phyloP scores from a whole-genome alignment of 2,329 filamentous ascomycete genomes.

The Trichoderma afroharzianum region DNA sequence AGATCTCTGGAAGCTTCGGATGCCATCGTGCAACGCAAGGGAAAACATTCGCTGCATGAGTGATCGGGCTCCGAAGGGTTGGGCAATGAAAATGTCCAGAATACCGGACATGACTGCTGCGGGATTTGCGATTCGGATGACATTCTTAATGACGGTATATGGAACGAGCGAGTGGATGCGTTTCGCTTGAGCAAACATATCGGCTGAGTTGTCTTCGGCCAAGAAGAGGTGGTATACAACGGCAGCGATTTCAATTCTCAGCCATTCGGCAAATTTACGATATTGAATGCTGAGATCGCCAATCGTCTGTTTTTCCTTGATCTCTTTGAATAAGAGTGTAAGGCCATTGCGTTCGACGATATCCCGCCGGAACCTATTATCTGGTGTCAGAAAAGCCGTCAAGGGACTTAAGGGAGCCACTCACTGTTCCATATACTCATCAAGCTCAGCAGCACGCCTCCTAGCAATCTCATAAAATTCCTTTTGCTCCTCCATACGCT shows the following conservation, averaged over 20 bases:
- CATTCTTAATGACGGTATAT: conserved; percentile 91
- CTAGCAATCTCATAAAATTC: conserved; percentile 94
- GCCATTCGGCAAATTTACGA: conserved; percentile 97
- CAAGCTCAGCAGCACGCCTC: conserved; percentile 83
- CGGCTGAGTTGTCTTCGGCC: conserved; percentile 95
- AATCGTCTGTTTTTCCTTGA: conserved; percentile 84
- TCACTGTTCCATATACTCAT: conserved; percentile 96
- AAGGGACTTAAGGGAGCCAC: conserved; percentile 25
- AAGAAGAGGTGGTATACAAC: conserved; percentile 97
- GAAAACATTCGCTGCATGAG: conserved; percentile 93
- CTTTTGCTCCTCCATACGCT: conserved; percentile 86
- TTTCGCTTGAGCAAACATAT: conserved; percentile 90
- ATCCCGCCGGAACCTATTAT: conserved; percentile 57
- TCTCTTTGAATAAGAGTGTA: conserved; percentile 88
- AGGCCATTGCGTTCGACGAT: conserved; percentile 75
- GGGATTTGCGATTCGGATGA: conserved; percentile 93
- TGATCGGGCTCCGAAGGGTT: conserved; percentile 86
- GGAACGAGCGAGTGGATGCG: conserved; percentile 92
- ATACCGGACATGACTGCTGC: conserved; percentile 96
- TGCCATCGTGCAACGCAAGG: conserved; percentile 85
- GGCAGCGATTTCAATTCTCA: conserved; percentile 93
- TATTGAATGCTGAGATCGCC: conserved; percentile 89
- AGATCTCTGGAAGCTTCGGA: conserved; percentile 77
- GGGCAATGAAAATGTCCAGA: conserved; percentile 90
- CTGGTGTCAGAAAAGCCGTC: conserved; percentile 15